phyloP scores from a whole-genome alignment of 2,329 filamentous ascomycete genomes.

The Apiospora kogelbergensis region DNA sequence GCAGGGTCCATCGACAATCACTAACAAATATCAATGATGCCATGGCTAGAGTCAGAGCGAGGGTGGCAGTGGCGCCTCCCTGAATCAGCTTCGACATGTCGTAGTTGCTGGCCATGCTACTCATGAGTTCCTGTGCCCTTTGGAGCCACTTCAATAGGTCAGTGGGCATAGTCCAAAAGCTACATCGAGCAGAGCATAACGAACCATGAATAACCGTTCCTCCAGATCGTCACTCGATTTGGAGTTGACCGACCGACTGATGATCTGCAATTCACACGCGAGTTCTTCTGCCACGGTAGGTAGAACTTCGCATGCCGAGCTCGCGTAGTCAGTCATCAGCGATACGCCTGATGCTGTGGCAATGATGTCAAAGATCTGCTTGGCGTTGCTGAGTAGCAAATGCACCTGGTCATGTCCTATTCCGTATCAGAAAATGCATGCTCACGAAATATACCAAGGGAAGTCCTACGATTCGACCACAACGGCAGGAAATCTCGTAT shows the following conservation, averaged over 20 bases:
- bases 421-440: neutral
- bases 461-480: slow-evolving; percentile 63
- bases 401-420: slow-evolving; percentile 12
- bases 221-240: neutral
- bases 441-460: slow-evolving; percentile 16
- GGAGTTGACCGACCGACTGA: slow-evolving; percentile 24
- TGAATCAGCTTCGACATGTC: slow-evolving; percentile 63
- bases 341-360: slow-evolving; percentile 65
- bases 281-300: slow-evolving; percentile 54
- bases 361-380: slow-evolving; percentile 77
- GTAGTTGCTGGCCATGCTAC: slow-evolving; percentile 90
- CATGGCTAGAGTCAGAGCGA: slow-evolving; percentile 42
- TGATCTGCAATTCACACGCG: slow-evolving; percentile 67
- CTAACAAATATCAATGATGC: slow-evolving; percentile 30
- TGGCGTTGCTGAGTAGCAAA: slow-evolving; percentile 73
- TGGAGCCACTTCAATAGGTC: slow-evolving; percentile 57
- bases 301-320: slow-evolving; percentile 33
- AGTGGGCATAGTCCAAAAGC: neutral
- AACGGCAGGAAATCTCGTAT: slow-evolving; percentile 77
- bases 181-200: neutral
- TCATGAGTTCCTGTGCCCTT: slow-evolving; percentile 76
- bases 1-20: slow-evolving; percentile 28
- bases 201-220: neutral
- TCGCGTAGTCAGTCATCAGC: slow-evolving; percentile 36
- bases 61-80: slow-evolving; percentile 40